A percentile compares a stretch with the other conserved stretches of the same genome.
phyloP scores from a whole-genome alignment of 768 basidiomycete species.

The Podaxis pistillaris region DNA sequence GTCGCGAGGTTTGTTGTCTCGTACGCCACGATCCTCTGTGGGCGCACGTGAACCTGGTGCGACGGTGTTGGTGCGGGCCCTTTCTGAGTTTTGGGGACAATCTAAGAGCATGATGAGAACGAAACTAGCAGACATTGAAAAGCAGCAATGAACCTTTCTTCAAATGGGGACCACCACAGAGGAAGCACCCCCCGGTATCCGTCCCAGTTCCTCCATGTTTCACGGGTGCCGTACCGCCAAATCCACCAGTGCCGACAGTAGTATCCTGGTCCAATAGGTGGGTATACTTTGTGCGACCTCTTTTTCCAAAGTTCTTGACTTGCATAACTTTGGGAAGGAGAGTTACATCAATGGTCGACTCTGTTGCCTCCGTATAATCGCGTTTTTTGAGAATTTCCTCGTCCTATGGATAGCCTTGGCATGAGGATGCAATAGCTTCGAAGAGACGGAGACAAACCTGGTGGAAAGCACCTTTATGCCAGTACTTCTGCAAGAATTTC shows the following conservation, averaged over 20 bases:
- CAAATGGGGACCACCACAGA: conserved; percentile 91
- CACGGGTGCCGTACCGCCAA: conserved; percentile 56
- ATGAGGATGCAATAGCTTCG: not conserved
- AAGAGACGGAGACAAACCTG: conserved; percentile 50
- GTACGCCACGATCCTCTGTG: conserved; percentile 15
- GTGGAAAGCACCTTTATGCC: conserved; percentile 99
- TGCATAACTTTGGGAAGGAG: conserved; percentile 95
- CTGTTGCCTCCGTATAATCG: conserved; percentile 89
- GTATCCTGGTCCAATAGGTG: conserved; percentile 96
- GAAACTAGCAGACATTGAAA: not conserved
- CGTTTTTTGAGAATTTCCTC: conserved; percentile 79
- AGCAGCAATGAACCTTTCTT: conserved; percentile 65
- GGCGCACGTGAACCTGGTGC: conserved; percentile 10
- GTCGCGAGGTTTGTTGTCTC: conserved; percentile 10
- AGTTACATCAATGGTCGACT: conserved; percentile 84
- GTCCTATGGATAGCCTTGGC: conserved; percentile 45
- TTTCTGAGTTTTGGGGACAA: conserved; percentile 30
- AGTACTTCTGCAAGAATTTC: conserved; percentile 96
- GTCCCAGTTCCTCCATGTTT: conserved; percentile 55
- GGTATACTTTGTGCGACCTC: conserved; percentile 93
- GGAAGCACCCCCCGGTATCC: conserved; percentile 78
- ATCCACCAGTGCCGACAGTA: conserved; percentile 57
- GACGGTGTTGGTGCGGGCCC: conserved; percentile 24
- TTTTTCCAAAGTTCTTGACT: conserved; percentile 91
- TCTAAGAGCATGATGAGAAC: conserved; percentile 19